Percentiles rank a stretch among this genome's conserved stretches.
phyloP scores from a whole-genome alignment of 768 basidiomycete species.

The Termitomyces sp. region DNA sequence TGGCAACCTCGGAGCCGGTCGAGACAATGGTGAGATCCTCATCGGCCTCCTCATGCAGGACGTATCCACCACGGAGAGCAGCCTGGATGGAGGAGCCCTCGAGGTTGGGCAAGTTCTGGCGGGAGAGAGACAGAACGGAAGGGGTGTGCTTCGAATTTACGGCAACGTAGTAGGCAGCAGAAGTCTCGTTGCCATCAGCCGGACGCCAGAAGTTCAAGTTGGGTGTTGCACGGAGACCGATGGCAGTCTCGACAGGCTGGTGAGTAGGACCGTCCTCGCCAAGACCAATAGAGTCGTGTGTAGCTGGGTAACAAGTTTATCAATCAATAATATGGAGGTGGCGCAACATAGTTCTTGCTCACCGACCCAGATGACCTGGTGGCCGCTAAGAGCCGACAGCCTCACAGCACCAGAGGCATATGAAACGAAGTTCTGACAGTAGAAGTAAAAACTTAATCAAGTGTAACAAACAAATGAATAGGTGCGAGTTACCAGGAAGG shows the following conservation, averaged over 20 bases:
- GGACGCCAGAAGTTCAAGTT: constrained; percentile 92
- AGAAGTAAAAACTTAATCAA: constrained; percentile 6
- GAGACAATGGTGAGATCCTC: constrained; percentile 89
- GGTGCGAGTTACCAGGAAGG: constrained; percentile 64
- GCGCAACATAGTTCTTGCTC: constrained; percentile 23
- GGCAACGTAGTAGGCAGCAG: constrained; percentile 81
- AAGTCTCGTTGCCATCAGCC: constrained; percentile 96
- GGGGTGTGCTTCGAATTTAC: constrained; percentile 72
- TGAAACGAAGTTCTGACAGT: constrained; percentile 78
- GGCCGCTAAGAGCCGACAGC: constrained; percentile 81
- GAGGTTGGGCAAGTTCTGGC: constrained; percentile 92
- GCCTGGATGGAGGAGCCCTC: constrained; percentile 82
- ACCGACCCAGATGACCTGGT: constrained; percentile 94
- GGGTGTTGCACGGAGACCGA: constrained; percentile 82
- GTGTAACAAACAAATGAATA: neutral
- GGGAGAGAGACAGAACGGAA: constrained; percentile 76
- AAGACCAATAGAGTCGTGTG: constrained; percentile 90
- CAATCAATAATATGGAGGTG: neutral
- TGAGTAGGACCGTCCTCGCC: constrained; percentile 96
- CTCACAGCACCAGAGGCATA: constrained; percentile 93
- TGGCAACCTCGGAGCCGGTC: constrained; percentile 83
- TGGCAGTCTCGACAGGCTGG: constrained; percentile 88
- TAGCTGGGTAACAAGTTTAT: constrained; percentile 41
- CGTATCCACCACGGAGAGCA: constrained; percentile 83
- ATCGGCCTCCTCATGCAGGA: constrained; percentile 70